Percentiles rank a stretch among this genome's conserved stretches.
These are phyloP conservation scores for Leonotis leonurus DNA, from an alignment of 257 asterid genomes.

Conservation along the genomic window DNA sequence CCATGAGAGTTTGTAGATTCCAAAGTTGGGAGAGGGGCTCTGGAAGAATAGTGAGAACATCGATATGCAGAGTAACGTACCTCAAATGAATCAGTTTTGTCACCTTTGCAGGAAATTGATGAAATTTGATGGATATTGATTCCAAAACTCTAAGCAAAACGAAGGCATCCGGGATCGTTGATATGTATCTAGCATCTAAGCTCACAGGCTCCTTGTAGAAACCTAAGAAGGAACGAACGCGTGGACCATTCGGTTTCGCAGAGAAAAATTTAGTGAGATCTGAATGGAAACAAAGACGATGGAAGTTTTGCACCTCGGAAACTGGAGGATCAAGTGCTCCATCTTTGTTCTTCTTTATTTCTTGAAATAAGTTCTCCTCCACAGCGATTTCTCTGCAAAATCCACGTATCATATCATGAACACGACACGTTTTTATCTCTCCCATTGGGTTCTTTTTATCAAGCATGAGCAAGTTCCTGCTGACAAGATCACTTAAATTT, in stretches of 20 bases:
- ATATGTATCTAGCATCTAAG: not conserved
- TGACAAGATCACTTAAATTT: conserved; percentile 28
- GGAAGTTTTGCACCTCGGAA: conserved; percentile 20
- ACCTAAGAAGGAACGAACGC: conserved; percentile 42
- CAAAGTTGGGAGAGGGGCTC: conserved; percentile 22
- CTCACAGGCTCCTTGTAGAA: conserved; percentile 10
- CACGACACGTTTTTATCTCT: conserved; percentile 40
- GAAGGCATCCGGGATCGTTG: conserved; percentile 33
- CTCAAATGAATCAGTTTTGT: conserved; percentile 32
- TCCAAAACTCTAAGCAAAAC: conserved; percentile 36
- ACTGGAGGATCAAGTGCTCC: conserved; percentile 18
- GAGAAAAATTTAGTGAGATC: conserved; percentile 22
- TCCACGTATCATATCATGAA: conserved; percentile 37
- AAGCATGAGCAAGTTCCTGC: conserved; percentile 39
- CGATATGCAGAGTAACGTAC: conserved; percentile 29
- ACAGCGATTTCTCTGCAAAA: conserved; percentile 35
- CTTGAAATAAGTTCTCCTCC: conserved; percentile 33
- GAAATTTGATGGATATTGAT: conserved; percentile 21
- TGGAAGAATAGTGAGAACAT: conserved; percentile 25
- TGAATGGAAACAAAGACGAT: conserved; percentile 43
- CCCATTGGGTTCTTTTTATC: conserved; percentile 25
- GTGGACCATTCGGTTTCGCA: conserved; percentile 16
- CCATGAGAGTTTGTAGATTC: conserved; percentile 38
- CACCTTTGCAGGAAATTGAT: conserved; percentile 23
- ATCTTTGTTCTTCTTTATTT: conserved; percentile 19